Base-by-base conservation (phyloP, 2,329 filamentous ascomycete genomes). In the Phaeosphaeriaceae sp. region DNA sequence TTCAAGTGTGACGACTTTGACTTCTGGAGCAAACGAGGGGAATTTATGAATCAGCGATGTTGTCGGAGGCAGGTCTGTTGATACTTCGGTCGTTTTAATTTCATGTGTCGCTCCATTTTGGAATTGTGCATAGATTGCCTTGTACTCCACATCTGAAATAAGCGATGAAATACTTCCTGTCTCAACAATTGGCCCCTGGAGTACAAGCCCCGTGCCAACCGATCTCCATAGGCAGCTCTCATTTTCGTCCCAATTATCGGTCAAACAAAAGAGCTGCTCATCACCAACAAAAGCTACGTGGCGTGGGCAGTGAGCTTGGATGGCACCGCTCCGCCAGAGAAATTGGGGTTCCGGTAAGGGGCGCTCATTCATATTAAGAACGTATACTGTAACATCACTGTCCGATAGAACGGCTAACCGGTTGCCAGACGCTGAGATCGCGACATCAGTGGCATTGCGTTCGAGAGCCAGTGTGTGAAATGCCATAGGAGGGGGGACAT, bases 401-500 rank as follows among this genome's bases (percentile, higher is more conserved):
- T 82, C 79, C 60, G 92, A 89, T 16, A 97, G 77, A 7, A 95
- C 82, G 3, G 86, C 90, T 66, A 97, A 81, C 6, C 56, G 56
- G 15, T 56, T 66, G 18, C 61, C 63, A 6, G 66, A 64, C 17
- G 58, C 57, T 3, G 72, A 88, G 58, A 97, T 86, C 0, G 87
- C 85, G 42, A 94, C 84, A 74, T 97, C 92, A 15, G 90, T 76
- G 2, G 85, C 81, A 44, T 87, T 86, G 0, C 81, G 81, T 12
- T 83, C 77, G 21, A 88, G 74, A 11, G 77, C 64, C 15, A 97
- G 64, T 48, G 95, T 89, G 58, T 88, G 88, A 54, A 93, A 81
- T 13, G 91, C 86, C 92, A 97, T 97, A 1, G 94, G 94, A 21
- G 94, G 94, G 18, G 94, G 94, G 3, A 97, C 81, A 63, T 94